Conservation (phyloP, 2,329 filamentous ascomycete genomes). For the Ophiostoma angusticollis region DNA sequence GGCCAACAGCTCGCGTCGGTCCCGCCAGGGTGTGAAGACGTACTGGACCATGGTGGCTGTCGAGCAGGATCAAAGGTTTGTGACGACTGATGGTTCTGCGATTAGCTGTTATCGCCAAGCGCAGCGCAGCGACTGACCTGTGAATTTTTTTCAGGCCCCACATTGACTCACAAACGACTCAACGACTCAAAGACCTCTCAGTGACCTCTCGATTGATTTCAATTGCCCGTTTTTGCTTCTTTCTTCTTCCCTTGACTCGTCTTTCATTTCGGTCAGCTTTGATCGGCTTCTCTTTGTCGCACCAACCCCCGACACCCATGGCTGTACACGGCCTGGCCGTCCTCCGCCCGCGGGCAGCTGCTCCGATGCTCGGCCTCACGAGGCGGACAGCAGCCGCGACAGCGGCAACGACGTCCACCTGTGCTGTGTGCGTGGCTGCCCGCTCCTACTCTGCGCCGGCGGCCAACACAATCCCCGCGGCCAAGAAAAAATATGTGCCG, state of each 20-base stretch:
- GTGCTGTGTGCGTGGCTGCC: neutral
- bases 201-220: too few relatives aligned
- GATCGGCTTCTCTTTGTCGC: neutral
- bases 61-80: too few relatives aligned
- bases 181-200: too few relatives aligned
- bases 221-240: too few relatives aligned
- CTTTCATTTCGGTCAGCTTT: neutral
- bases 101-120: neutral
- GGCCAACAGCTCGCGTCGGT: constrained; percentile 49
- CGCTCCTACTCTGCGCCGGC: constrained; percentile 44
- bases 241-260: too few relatives aligned
- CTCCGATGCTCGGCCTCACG: constrained; percentile 7
- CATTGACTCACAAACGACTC: too few relatives aligned
- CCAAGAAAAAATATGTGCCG: constrained; percentile 86
- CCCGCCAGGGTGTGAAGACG: constrained; percentile 61
- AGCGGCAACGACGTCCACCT: neutral
- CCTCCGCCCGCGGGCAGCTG: constrained; percentile 1
- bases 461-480: constrained; percentile 50
- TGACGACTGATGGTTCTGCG: neutral
- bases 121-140: too few relatives aligned
- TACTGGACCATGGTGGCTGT: constrained; percentile 48
- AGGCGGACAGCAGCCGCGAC: constrained; percentile 1
- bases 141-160: neutral
- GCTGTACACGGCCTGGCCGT: constrained; percentile 1
- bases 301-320: neutral